Percentiles rank a stretch among this genome's conserved stretches.
phyloP scores from a whole-genome alignment of 371 early-diverging fungal species.

The Mortierella sp. region DNA sequence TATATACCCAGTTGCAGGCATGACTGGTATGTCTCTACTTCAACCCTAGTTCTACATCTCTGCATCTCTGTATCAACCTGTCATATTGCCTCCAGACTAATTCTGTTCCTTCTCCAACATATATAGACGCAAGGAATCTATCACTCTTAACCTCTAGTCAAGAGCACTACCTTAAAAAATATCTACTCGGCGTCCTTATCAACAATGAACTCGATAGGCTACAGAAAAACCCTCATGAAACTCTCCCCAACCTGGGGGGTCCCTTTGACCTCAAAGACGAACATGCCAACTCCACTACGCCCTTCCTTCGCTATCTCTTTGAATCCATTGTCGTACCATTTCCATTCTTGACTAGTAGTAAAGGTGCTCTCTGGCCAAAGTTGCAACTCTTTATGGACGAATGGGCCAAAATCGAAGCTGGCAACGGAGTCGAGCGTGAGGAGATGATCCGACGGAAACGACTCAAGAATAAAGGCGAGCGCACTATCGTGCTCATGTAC shows the following conservation, averaged over 20 bases:
- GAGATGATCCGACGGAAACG: constrained; percentile 45
- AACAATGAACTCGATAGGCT: constrained; percentile 38
- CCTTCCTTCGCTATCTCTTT: constrained; percentile 54
- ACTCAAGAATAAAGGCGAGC: constrained; percentile 48
- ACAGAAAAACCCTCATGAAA: constrained; percentile 44
- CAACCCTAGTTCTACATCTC: too few relatives aligned
- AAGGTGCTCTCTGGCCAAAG: constrained; percentile 49
- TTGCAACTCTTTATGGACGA: constrained; percentile 47
- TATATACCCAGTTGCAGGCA: background rate
- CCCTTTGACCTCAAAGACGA: constrained; percentile 54
- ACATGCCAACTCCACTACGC: constrained; percentile 40
- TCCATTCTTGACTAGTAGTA: constrained; percentile 38
- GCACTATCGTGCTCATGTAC: constrained; percentile 46
- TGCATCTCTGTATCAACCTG: too few relatives aligned
- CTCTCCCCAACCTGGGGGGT: constrained; percentile 50
- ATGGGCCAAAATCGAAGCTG: constrained; percentile 51
- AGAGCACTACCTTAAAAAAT: constrained; percentile 55
- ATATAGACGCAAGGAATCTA: too few relatives aligned
- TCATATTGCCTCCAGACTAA: too few relatives aligned
- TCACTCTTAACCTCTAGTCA: constrained; percentile 28
- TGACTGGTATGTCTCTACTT: background rate
- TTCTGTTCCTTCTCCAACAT: too few relatives aligned
- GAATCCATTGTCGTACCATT: constrained; percentile 57
- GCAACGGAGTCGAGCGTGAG: constrained; percentile 50
- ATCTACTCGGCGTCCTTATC: constrained; percentile 48